phyloP scores from a whole-genome alignment of 1,139 yeast species.

The Saccharomycopsis crataegensis region DNA sequence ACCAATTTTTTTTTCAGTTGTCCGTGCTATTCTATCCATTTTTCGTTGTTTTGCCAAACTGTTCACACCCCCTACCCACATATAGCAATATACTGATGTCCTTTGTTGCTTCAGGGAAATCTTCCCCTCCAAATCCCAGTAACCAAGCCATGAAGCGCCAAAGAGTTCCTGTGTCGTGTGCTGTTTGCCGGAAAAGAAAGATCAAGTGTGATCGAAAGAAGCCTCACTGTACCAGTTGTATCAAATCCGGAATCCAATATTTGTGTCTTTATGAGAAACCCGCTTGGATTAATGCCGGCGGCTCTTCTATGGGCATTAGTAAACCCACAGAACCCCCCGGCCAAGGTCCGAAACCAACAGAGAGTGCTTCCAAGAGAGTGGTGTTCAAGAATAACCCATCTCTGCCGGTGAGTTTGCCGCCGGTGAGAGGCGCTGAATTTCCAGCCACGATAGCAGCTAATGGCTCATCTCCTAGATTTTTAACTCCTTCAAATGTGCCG shows the following conservation, averaged over 20 bases:
- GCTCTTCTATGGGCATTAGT: background rate
- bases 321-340: background rate
- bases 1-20: no score
- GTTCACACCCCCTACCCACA: no score
- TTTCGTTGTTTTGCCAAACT: no score
- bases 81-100: no score
- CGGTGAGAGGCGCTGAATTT: background rate
- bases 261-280: slow-evolving; percentile 61
- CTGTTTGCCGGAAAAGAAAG: slow-evolving; percentile 41
- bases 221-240: slow-evolving; percentile 70
- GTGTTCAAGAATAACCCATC: background rate
- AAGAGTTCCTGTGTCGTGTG: slow-evolving; percentile 39
- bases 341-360: no score
- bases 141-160: slow-evolving; percentile 29
- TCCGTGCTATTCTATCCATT: no score
- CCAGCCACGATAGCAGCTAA: background rate
- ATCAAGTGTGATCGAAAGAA: slow-evolving; percentile 54
- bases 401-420: background rate
- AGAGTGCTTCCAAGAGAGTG: no score
- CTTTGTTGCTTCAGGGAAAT: no score
- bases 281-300: slow-evolving; percentile 36
- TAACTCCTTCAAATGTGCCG: background rate
- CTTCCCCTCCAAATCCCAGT: no score
- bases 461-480: background rate
- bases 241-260: slow-evolving; percentile 66